phyloP scores from a whole-genome alignment of 352 stramenopile species.

The Albugo laibachii region DNA sequence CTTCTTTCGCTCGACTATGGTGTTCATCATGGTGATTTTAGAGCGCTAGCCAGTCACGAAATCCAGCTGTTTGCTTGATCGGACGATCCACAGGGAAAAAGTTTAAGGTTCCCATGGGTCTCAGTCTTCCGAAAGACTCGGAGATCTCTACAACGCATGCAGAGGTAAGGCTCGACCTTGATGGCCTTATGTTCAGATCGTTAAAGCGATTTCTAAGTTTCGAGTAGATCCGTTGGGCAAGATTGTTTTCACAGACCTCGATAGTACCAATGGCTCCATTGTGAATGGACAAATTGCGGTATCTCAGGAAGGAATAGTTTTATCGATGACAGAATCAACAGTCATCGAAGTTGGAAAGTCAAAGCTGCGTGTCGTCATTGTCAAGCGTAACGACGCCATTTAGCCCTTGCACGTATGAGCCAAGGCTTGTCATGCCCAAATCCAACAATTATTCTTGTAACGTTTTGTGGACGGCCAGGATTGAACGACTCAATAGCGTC shows the following conservation, averaged over 20 bases:
- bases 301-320: slow-evolving; percentile 14
- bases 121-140: slow-evolving; percentile 60
- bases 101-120: slow-evolving; percentile 37
- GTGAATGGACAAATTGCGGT: slow-evolving; percentile 33
- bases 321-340: neutral
- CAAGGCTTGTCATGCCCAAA: too few relatives aligned
- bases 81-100: slow-evolving; percentile 65
- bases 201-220: slow-evolving; percentile 15
- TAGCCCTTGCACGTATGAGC: too few relatives aligned
- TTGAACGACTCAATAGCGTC: too few relatives aligned
- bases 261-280: slow-evolving; percentile 63
- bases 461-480: too few relatives aligned
- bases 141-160: slow-evolving; percentile 70
- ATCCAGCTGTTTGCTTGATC: slow-evolving; percentile 20
- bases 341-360: neutral
- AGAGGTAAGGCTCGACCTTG: slow-evolving; percentile 15
- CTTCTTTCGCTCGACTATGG: too few relatives aligned
- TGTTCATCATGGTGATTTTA: too few relatives aligned
- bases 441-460: too few relatives aligned
- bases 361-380: neutral
- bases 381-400: too few relatives aligned
- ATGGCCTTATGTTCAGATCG: neutral
- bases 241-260: slow-evolving; percentile 50
- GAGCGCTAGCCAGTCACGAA: too few relatives aligned
- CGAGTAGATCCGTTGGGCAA: slow-evolving; percentile 36